phyloP scores from a whole-genome alignment of 148 eudicot species.

The Camellia japonica region DNA sequence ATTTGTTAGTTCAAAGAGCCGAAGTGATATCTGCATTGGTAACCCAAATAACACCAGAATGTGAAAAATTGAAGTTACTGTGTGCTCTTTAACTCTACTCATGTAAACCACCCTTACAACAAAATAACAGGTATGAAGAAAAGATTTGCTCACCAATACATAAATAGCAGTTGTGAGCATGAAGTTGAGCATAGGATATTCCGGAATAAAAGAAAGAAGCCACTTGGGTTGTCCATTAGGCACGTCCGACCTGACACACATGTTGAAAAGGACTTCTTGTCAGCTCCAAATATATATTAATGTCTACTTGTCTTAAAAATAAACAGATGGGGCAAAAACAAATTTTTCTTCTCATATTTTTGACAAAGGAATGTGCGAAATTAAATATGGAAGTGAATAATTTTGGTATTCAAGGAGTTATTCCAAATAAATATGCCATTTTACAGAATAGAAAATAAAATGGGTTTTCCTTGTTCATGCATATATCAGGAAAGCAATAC shows the following conservation, averaged over 20 bases:
- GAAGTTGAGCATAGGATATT: slow-evolving; percentile 92
- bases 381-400: background rate
- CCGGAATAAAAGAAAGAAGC: slow-evolving; percentile 85
- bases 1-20: slow-evolving; percentile 86
- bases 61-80: background rate
- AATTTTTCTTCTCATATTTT: background rate
- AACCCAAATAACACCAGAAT: slow-evolving; percentile 4
- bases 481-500: background rate
- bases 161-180: slow-evolving; percentile 91
- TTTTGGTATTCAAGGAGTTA: background rate
- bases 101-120: too few species aligned
- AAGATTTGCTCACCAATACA: slow-evolving; percentile 55
- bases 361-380: background rate
- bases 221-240: slow-evolving; percentile 99
- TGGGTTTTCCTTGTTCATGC: background rate
- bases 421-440: background rate
- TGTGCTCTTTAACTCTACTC: background rate
- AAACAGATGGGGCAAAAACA: background rate
- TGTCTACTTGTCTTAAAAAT: background rate
- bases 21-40: slow-evolving; percentile 68
- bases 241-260: slow-evolving; percentile 53
- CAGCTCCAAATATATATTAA: too few species aligned
- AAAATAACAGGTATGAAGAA: background rate
- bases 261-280: background rate
- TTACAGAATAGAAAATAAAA: background rate